Evolutionary conservation across 345 rosid genomes (phyloP).

Genomic region (Pistacia vera): DNA sequence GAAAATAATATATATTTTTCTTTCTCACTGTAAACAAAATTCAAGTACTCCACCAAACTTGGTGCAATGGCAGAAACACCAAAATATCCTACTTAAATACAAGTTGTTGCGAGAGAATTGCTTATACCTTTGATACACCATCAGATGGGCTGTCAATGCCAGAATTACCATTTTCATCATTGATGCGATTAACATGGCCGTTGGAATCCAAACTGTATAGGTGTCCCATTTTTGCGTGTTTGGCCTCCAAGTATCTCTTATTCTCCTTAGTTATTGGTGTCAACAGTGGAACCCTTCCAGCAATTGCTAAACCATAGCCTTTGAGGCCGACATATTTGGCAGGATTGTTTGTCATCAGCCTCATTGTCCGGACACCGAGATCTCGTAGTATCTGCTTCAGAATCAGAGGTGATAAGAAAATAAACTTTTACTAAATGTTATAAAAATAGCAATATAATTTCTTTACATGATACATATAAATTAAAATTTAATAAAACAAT

Average conservation of each 20-base stretch:
- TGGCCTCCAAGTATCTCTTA: slow-evolving; percentile 53
- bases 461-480: too few relatives aligned
- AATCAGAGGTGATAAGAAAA: neutral
- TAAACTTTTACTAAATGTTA: too few relatives aligned
- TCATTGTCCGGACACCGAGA: slow-evolving; percentile 67
- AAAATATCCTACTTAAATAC: neutral
- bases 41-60: neutral
- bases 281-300: slow-evolving; percentile 57
- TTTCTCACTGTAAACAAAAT: too few relatives aligned
- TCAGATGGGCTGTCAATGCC: neutral
- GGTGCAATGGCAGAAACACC: neutral
- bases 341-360: slow-evolving; percentile 77
- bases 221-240: slow-evolving; percentile 60
- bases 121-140: slow-evolving; percentile 1
- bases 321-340: slow-evolving; percentile 67
- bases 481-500: too few relatives aligned
- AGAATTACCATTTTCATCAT: neutral
- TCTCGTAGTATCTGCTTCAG: slow-evolving; percentile 54
- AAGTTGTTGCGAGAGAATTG: neutral
- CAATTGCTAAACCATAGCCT: slow-evolving; percentile 64
- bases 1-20: too few relatives aligned
- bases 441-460: too few relatives aligned
- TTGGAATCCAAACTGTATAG: slow-evolving; percentile 31
- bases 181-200: slow-evolving; percentile 15
- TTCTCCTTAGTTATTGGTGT: slow-evolving; percentile 52